Percentiles rank a stretch among this genome's conserved stretches.
Evolutionary conservation across 73 alveolate species (phyloP).

Genomic region (Paramecium sonneborni): DNA sequence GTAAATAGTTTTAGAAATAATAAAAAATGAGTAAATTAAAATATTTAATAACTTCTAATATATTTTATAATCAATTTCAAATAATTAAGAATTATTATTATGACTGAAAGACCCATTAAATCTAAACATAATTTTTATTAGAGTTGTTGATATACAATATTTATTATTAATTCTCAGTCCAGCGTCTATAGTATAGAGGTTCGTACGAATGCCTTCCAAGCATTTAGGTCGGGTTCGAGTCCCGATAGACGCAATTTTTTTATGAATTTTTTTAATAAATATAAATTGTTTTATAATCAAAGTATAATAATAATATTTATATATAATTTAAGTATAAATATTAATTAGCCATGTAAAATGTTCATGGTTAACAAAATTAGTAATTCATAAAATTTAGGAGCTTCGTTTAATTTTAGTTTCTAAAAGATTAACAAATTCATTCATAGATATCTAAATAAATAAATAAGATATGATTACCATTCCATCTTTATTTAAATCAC

Average conservation of each 20-base stretch:
- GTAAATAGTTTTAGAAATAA: background rate
- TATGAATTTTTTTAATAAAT: background rate
- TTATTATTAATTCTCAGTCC: background rate
- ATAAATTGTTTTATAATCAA: background rate
- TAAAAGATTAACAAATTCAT: background rate
- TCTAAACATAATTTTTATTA: background rate
- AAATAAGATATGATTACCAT: background rate
- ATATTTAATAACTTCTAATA: no score
- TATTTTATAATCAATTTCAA: no score
- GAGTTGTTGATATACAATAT: background rate
- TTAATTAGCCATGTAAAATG: background rate
- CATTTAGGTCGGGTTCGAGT: constrained; percentile 91
- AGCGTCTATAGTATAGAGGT: constrained; percentile 87
- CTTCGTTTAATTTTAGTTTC: background rate
- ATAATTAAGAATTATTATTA: no score
- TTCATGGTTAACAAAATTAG: background rate
- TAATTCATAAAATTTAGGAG: background rate
- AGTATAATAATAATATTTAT: background rate
- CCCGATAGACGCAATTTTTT: constrained; percentile 86
- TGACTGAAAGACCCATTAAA: no score
- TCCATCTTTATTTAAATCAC: constrained; percentile 33
- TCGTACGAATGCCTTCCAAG: constrained; percentile 90
- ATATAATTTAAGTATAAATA: background rate
- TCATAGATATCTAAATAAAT: background rate
- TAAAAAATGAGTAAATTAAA: background rate